Evolutionary conservation across 345 rosid genomes (phyloP).

Genomic region (Acer negundo): DNA sequence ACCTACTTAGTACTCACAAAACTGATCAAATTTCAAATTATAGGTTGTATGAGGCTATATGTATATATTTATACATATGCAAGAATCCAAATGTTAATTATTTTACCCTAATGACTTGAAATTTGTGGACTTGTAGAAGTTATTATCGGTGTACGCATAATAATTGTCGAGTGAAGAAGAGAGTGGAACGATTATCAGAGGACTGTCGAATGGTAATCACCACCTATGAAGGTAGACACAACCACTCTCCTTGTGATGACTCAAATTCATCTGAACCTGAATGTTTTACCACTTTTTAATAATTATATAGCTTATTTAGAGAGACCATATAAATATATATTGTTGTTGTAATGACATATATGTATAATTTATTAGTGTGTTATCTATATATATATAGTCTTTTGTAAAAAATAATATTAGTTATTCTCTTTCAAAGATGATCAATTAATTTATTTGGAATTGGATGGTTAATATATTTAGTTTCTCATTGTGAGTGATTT

Average conservation of each 20-base stretch:
- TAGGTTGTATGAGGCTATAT: too few species aligned
- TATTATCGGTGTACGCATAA: constrained; percentile 87
- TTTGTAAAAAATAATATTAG: neutral
- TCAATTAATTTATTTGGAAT: neutral
- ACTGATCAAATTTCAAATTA: neutral
- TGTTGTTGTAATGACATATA: neutral
- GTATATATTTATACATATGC: neutral
- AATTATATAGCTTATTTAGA: neutral
- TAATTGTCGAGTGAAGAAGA: constrained; percentile 94
- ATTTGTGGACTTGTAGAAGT: constrained; percentile 49
- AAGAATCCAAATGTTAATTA: too few species aligned
- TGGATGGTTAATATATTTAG: neutral
- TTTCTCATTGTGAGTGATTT: neutral
- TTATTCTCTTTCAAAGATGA: constrained; percentile 1
- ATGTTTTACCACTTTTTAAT: constrained; percentile 64
- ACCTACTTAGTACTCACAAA: neutral
- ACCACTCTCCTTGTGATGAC: constrained; percentile 85
- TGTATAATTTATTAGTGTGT: constrained; percentile 2
- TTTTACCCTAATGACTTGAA: neutral
- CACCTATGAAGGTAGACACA: constrained; percentile 97
- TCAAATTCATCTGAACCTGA: constrained; percentile 78
- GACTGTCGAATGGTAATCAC: constrained; percentile 98
- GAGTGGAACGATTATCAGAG: constrained; percentile 89
- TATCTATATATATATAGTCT: neutral
- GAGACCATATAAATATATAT: neutral